Conservation (phyloP, 1,139 yeast species). For the Pichia kudriavzevii region DNA sequence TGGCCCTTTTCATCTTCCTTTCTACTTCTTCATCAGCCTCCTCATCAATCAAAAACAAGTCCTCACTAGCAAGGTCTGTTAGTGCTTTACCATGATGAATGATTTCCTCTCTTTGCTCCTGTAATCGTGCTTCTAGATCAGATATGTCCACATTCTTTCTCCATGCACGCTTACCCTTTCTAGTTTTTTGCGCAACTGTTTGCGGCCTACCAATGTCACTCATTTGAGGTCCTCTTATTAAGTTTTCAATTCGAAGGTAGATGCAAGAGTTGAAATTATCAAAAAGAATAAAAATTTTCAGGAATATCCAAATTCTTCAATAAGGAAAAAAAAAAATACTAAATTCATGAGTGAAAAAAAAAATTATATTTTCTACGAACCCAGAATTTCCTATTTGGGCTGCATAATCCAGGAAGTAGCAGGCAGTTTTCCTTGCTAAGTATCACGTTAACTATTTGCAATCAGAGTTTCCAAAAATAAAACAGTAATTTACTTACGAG, state of each 20-base stretch:
- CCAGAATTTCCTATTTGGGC: no score
- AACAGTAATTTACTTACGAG: no score
- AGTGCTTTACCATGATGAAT: slow-evolving; percentile 53
- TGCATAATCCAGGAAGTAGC: no score
- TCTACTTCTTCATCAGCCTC: slow-evolving; percentile 45
- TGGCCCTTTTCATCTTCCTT: slow-evolving; percentile 34
- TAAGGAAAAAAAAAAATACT: not conserved
- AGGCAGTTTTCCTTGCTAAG: no score
- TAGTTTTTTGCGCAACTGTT: slow-evolving; percentile 55
- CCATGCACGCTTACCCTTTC: slow-evolving; percentile 95
- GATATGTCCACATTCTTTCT: slow-evolving; percentile 85
- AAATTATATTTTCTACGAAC: no score
- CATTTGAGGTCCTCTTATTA: no score
- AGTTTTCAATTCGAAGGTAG: no score
- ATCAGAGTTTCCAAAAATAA: no score
- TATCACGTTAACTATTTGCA: no score
- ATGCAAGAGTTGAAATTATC: no score
- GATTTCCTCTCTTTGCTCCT: slow-evolving; percentile 59
- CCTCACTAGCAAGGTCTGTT: slow-evolving; percentile 33
- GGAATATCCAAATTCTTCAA: no score
- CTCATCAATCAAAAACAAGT: slow-evolving; percentile 67
- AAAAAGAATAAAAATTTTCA: slow-evolving; percentile 1
- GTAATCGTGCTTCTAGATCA: slow-evolving; percentile 67
- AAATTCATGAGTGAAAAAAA: not conserved
- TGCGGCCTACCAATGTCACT: slow-evolving; percentile 34